Evolutionary conservation across 345 rosid species (phyloP).

Genomic region (Lepidium africanum): DNA sequence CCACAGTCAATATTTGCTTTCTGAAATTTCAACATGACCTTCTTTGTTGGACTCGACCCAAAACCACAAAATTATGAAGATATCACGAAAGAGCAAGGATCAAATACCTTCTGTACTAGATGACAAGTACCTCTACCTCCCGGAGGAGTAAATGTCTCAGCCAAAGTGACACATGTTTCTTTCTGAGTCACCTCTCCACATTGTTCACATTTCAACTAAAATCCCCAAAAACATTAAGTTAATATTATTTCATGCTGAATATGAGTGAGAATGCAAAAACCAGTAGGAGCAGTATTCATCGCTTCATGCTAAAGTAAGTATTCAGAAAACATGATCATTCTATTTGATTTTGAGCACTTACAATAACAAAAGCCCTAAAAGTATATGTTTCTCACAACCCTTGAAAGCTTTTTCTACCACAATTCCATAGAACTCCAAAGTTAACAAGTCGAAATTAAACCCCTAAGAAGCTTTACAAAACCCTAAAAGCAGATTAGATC

Average conservation of each 20-base stretch:
- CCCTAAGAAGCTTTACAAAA: background rate
- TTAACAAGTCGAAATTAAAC: background rate
- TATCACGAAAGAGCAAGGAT: background rate
- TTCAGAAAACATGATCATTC: background rate
- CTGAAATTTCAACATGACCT: background rate
- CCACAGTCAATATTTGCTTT: background rate
- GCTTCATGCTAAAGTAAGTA: background rate
- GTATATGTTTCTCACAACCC: background rate
- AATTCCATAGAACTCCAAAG: background rate
- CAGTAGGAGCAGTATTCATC: background rate
- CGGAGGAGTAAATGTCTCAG: conserved; percentile 47
- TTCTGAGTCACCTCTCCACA: conserved; percentile 80
- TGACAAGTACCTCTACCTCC: conserved; percentile 55
- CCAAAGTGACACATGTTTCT: conserved; percentile 72
- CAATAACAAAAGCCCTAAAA: background rate
- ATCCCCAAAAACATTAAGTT: background rate
- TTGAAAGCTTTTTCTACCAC: background rate
- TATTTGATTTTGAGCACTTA: background rate
- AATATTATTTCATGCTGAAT: background rate
- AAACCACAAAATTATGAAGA: background rate
- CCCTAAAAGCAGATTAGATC: background rate
- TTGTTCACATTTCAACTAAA: conserved; percentile 66
- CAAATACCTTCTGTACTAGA: conserved; percentile 75
- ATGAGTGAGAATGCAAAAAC: background rate
- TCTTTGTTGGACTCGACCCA: background rate